Conservation (phyloP, 805 yeast genomes). For the Nakazawaea siamensis region DNA sequence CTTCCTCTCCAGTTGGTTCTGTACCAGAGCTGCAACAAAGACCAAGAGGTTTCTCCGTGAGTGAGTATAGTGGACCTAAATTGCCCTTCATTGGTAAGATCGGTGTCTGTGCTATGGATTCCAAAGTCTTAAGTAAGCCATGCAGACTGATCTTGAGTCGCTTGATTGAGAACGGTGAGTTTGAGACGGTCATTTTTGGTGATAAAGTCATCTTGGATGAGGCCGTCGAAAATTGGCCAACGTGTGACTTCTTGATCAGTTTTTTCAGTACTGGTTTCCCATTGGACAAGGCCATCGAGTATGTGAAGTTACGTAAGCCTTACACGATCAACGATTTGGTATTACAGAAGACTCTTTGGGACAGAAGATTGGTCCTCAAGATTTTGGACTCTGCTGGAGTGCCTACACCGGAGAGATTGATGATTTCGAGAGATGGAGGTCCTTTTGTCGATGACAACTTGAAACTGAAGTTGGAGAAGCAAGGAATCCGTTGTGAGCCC, state of each 20-base stretch:
- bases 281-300: conserved; percentile 86
- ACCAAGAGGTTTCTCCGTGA: conserved; percentile 24
- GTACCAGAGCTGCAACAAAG: not conserved
- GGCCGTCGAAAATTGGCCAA: conserved; percentile 94
- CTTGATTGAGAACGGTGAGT: conserved; percentile 86
- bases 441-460: conserved; percentile 74
- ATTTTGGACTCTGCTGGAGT: conserved; percentile 76
- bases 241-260: conserved; percentile 89
- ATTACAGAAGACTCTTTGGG: conserved; percentile 96
- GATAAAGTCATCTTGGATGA: conserved; percentile 96
- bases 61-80: conserved; percentile 36
- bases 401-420: conserved; percentile 82
- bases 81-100: conserved; percentile 79
- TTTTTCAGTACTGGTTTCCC: conserved; percentile 97
- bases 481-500: conserved; percentile 46
- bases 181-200: conserved; percentile 94
- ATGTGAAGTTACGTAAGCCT: conserved; percentile 85
- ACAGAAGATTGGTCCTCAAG: conserved; percentile 78
- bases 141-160: conserved; percentile 86
- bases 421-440: conserved; percentile 95
- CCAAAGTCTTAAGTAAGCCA: conserved; percentile 92
- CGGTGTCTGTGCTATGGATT: conserved; percentile 99
- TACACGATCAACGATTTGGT: conserved; percentile 80
- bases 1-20: conserved; percentile 11
- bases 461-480: conserved; percentile 44